Base-by-base conservation (phyloP, 2,329 filamentous ascomycete genomes). In the Albophoma yamanashiensis region DNA sequence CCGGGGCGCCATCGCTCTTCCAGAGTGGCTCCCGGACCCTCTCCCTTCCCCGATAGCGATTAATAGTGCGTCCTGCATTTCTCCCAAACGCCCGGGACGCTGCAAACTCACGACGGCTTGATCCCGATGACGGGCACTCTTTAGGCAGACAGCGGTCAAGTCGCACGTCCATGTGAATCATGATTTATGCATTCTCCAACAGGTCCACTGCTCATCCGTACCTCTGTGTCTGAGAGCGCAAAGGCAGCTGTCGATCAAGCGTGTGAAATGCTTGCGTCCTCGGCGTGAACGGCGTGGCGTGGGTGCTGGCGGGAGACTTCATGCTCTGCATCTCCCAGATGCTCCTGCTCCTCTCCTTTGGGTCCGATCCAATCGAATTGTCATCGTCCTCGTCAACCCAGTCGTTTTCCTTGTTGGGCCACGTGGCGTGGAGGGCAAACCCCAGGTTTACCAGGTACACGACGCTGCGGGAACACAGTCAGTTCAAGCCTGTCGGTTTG, bases 241-340 rank as follows among this genome's bases (percentile, higher is more conserved):
- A 68, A 3, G 84, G 83, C 61, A 86, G 69, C 66, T 82, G 81
- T 60, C 83, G 74, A 63, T 87, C 82, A 56, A 88, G 74, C 15
- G 81, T 80, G 67, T 88, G 79, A 69, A 89, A 89, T 1, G 87
- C 87, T 70, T 83, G 79, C 20, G 87, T 89, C 64, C 87, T 73
- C 7, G 86, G 87, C 8, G 86, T 89, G 64, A 80, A 88, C 0
- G 83, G 82, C 64, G 76, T 64, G 17, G 65, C 64, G 40, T 63
- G 65, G 31, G 59, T 64, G 14, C 67, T 69, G 6, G 68, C 69
- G 1, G 75, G 74, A 1, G 68, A 66, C 62, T 69, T 71, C 66
- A 84, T 79, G 63, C 75, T 75, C 60, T 81, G 79, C 80, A 86
- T 81, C 74, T 88, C 85, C 78, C 80, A 84, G 62, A 75, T 71